Evolutionary conservation across 257 asterid genomes (phyloP), one percentile per base, ranked within the genome.

Genomic region (Henckelia pumila): DNA sequence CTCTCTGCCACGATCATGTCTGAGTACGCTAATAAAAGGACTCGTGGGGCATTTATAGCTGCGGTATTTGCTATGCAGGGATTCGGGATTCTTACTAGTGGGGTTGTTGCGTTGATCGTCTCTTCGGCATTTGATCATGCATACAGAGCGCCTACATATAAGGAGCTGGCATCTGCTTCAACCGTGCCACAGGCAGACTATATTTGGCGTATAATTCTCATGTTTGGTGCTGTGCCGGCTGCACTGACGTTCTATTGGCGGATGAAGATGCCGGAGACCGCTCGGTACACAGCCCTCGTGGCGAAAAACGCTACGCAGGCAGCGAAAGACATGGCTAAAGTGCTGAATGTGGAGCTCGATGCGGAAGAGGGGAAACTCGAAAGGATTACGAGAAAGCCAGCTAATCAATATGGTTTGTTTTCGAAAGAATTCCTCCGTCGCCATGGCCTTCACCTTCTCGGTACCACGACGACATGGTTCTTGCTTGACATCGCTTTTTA

Each of bases 51-150:
- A 0, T 85, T 87, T 22, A 83, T 87, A 1, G 88, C 91, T 0
- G 91, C 95, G 0, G 91, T 87, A 28, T 87, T 85, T 16, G 95
- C 95, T 0, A 87, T 87, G 95, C 95, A 85, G 61, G 91, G 95
- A 0, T 78, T 88, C 3, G 94, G 96, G 17, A 88, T 88, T 61
- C 58, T 86, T 6, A 70, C 80, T 2, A 75, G 86, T 0, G 89
- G 91, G 28, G 57, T 86, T 9, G 44, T 86, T 5, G 64, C 89
- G 1, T 64, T 88, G 1, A 53, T 74, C 0, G 76, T 86, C 0
- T 70, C 96, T 0, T 69, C 86, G 0, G 77, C 73, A 0, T 84
- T 88, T 9, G 76, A 85, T 52, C 72, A 61, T n/a, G 76, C 40
- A 1, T 83, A 2, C 63, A 66, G 63, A 1, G 78, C 86, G 1